Evolutionary conservation across 495 filamentous ascomycete species (phyloP).

Genomic region (Rhizodiscina lignyota): DNA sequence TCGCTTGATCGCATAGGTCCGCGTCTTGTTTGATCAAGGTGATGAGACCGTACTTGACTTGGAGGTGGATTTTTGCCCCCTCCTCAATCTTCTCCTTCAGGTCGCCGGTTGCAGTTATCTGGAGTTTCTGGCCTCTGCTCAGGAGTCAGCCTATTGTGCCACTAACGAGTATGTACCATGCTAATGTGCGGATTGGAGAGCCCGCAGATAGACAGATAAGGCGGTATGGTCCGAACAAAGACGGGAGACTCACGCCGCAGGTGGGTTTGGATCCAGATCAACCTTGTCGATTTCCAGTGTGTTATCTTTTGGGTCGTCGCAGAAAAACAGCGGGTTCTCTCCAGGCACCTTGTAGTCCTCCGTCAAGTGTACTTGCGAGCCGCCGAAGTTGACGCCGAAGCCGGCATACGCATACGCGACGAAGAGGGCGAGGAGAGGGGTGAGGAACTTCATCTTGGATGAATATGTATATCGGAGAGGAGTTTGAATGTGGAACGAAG

Average conservation of each 20-base stretch:
- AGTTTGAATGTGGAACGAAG: neutral
- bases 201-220: neutral
- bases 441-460: slow-evolving; percentile 13
- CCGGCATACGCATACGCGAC: slow-evolving; percentile 12
- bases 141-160: slow-evolving; percentile 2
- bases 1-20: slow-evolving; percentile 76
- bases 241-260: slow-evolving; percentile 52
- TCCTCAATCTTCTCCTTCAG: slow-evolving; percentile 51
- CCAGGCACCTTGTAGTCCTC: slow-evolving; percentile 40
- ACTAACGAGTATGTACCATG: neutral
- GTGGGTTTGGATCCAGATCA: slow-evolving; percentile 73
- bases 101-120: slow-evolving; percentile 58
- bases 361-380: slow-evolving; percentile 17
- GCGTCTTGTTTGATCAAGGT: slow-evolving; percentile 60
- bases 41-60: slow-evolving; percentile 90
- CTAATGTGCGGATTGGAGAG: slow-evolving; percentile 1
- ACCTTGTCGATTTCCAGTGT: slow-evolving; percentile 63
- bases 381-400: slow-evolving; percentile 7
- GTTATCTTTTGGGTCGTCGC: slow-evolving; percentile 40
- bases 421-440: slow-evolving; percentile 12
- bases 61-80: slow-evolving; percentile 61
- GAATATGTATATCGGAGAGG: neutral
- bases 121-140: slow-evolving; percentile 67
- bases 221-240: neutral
- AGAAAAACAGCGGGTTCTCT: slow-evolving; percentile 62